A percentile compares a stretch with the other conserved stretches of the same genome.
Conservation (phyloP, 2,329 filamentous ascomycete species). For the Zasmidium citrigriseum region DNA sequence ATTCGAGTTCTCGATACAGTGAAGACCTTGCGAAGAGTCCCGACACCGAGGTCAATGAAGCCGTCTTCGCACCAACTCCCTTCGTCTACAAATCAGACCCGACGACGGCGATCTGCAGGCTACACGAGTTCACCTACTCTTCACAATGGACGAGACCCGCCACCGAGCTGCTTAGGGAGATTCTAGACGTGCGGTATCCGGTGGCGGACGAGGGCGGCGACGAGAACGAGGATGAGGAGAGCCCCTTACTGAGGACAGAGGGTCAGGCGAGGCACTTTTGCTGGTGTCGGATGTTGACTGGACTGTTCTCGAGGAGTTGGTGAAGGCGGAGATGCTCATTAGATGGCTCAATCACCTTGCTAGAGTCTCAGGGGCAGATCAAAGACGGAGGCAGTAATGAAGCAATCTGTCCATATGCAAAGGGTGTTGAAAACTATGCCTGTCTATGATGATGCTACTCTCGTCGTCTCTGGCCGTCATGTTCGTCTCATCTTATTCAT, state of each 20-base stretch:
- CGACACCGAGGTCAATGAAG: not conserved
- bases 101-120: constrained; percentile 16
- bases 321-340: too few species aligned
- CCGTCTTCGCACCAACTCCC: constrained; percentile 9
- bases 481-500: not conserved
- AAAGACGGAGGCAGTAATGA: too few species aligned
- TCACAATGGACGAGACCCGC: constrained; percentile 27
- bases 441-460: not conserved
- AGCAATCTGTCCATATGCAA: too few species aligned
- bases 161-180: constrained; percentile 22
- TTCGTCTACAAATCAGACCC: constrained; percentile 19
- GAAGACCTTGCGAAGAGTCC: not conserved
- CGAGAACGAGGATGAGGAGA: not conserved
- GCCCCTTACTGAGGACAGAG: not conserved
- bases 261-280: not conserved
- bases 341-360: too few species aligned
- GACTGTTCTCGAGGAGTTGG: too few species aligned
- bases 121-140: constrained; percentile 20
- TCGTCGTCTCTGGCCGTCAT: not conserved
- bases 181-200: constrained; percentile 25
- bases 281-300: too few species aligned
- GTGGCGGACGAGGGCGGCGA: not conserved
- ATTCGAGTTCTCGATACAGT: not conserved
- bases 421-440: not conserved
- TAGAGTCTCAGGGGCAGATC: too few species aligned